Conservation (phyloP, 1,284 basidiomycete species). For the Ustilago lituana region DNA sequence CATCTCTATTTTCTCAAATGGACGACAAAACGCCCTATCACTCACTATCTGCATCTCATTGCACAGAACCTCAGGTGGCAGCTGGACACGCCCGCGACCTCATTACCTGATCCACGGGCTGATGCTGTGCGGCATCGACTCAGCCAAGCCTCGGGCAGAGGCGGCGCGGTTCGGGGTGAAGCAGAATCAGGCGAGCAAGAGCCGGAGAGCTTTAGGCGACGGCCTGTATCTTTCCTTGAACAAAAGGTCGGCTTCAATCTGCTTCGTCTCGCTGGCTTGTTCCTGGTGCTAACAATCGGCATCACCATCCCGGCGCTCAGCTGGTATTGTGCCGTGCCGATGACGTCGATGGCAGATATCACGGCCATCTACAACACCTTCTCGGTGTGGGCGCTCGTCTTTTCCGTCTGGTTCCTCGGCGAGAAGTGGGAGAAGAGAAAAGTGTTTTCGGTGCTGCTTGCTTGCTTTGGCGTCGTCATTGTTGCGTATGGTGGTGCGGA, state of each 20-base stretch:
- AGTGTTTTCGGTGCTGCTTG: constrained; percentile 61
- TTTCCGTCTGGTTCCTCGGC: constrained; percentile 64
- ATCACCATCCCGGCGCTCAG: constrained; percentile 63
- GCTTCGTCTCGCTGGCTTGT: constrained; percentile 33
- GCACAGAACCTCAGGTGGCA: constrained; percentile 60
- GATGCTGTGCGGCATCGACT: constrained; percentile 41
- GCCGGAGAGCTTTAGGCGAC: constrained; percentile 9
- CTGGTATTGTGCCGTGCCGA: constrained; percentile 65
- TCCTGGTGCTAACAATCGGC: constrained; percentile 57
- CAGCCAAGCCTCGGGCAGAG: constrained; percentile 35
- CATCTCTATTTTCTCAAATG: constrained; percentile 55
- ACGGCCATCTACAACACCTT: constrained; percentile 67
- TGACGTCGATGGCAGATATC: constrained; percentile 66
- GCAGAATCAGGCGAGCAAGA: constrained; percentile 2
- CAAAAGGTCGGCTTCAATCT: constrained; percentile 43
- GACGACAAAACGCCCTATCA: constrained; percentile 33
- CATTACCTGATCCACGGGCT: constrained; percentile 27
- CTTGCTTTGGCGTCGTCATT: constrained; percentile 58
- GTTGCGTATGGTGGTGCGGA: constrained; percentile 63
- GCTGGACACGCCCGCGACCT: constrained; percentile 34
- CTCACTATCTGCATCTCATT: constrained; percentile 55
- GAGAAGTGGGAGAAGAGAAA: constrained; percentile 62
- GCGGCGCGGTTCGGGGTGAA: not conserved
- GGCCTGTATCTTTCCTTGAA: constrained; percentile 19
- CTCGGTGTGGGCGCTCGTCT: constrained; percentile 65